Percentiles rank a stretch among this genome's conserved stretches.
Conservation (phyloP, 371 early-diverging fungal genomes). For the Mortierella sp. region DNA sequence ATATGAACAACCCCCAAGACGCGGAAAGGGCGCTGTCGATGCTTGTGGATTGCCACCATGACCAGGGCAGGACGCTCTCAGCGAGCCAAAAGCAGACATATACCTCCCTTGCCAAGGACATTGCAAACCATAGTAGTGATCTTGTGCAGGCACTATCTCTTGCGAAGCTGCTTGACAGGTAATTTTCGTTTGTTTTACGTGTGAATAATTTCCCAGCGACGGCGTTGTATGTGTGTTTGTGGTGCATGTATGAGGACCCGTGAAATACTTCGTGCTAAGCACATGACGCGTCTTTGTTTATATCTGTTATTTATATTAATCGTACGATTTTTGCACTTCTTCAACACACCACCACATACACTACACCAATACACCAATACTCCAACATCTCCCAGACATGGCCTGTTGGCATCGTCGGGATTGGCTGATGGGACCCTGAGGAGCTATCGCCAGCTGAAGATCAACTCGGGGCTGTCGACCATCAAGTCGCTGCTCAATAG, state of each 20-base stretch:
- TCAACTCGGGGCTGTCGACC: slow-evolving; percentile 15
- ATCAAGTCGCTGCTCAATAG: slow-evolving; percentile 14
- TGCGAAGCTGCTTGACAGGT: slow-evolving; percentile 46
- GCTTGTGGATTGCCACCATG: slow-evolving; percentile 46
- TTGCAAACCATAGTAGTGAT: slow-evolving; percentile 51
- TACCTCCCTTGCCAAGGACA: slow-evolving; percentile 43
- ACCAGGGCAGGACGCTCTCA: slow-evolving; percentile 31
- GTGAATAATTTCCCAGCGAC: too few species aligned
- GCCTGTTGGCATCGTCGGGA: slow-evolving; percentile 24
- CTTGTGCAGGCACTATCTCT: slow-evolving; percentile 50
- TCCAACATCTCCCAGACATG: slow-evolving; percentile 16
- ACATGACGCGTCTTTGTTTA: too few species aligned
- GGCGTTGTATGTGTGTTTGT: too few species aligned
- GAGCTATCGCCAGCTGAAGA: slow-evolving; percentile 40
- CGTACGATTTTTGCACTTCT: background rate
- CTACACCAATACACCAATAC: background rate
- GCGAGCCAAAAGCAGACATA: slow-evolving; percentile 34
- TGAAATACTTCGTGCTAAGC: too few species aligned
- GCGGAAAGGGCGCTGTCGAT: slow-evolving; percentile 48
- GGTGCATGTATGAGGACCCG: too few species aligned
- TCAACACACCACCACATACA: too few species aligned
- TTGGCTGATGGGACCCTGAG: slow-evolving; percentile 33
- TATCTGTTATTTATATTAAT: too few species aligned
- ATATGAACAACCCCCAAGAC: slow-evolving; percentile 42
- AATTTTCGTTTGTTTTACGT: slow-evolving; percentile 1